A percentile compares a stretch with the other conserved stretches of the same genome.
These are phyloP conservation scores for Nothophoma quercina DNA, from an alignment of 2,329 filamentous ascomycete genomes.

Conservation along the genomic window DNA sequence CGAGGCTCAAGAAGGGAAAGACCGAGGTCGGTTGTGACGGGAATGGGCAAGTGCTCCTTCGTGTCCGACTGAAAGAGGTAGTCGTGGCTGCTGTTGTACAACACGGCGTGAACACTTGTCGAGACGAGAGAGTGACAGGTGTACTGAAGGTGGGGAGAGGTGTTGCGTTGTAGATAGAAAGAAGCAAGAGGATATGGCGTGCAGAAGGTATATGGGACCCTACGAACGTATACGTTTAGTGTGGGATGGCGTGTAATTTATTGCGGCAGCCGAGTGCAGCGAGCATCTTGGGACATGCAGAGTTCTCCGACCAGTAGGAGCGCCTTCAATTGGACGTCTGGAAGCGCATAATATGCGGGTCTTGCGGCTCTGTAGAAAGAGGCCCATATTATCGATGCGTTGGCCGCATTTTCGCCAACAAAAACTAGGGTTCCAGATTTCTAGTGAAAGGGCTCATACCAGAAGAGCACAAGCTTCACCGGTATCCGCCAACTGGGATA, in stretches of 20 bases:
- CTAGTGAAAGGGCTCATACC: constrained; percentile 45
- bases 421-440: constrained; percentile 55
- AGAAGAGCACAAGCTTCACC: constrained; percentile 50
- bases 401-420: constrained; percentile 88
- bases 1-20: constrained; percentile 33
- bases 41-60: constrained; percentile 46
- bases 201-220: constrained; percentile 45
- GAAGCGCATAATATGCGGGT: constrained; percentile 51
- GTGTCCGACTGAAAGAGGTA: constrained; percentile 39
- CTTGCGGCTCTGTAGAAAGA: constrained; percentile 53
- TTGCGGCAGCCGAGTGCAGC: constrained; percentile 50
- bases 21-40: constrained; percentile 33
- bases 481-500: constrained; percentile 43
- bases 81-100: constrained; percentile 50
- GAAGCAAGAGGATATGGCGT: constrained; percentile 49
- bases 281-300: constrained; percentile 49
- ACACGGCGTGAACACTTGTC: constrained; percentile 47
- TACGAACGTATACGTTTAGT: constrained; percentile 46
- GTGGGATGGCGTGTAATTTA: constrained; percentile 53
- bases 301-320: constrained; percentile 63
- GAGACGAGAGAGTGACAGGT: constrained; percentile 48
- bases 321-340: constrained; percentile 52
- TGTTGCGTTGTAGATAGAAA: constrained; percentile 43
- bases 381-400: constrained; percentile 75
- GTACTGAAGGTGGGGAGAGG: constrained; percentile 38